Conservation (phyloP, 352 stramenopile species). For the Aphanomyces cochlioides region DNA sequence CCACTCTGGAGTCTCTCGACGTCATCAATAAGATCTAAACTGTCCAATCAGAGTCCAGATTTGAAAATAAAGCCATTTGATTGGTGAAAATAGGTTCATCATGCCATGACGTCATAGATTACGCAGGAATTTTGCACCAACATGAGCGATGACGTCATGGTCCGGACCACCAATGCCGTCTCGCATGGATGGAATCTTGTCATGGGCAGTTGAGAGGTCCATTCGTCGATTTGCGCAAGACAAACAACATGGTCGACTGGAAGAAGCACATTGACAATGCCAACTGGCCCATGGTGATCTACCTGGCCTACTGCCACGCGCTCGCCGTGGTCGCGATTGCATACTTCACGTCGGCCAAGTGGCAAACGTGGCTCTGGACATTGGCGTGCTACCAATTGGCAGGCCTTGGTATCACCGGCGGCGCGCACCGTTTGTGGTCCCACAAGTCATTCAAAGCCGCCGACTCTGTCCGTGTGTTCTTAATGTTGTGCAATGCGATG, state of each 20-base stretch:
- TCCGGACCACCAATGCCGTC: too few species aligned
- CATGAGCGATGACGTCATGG: too few species aligned
- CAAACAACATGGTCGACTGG: slow-evolving; percentile 5
- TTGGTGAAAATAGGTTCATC: background rate
- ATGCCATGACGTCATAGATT: too few species aligned
- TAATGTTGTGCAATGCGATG: slow-evolving; percentile 98
- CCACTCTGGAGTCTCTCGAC: too few species aligned
- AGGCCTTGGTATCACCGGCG: slow-evolving; percentile 97
- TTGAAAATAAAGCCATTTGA: background rate
- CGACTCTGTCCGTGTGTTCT: slow-evolving; percentile 86
- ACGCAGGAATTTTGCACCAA: too few species aligned
- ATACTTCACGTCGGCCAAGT: slow-evolving; percentile 75
- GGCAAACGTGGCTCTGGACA: slow-evolving; percentile 85
- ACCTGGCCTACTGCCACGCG: slow-evolving; percentile 92
- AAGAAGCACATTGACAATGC: slow-evolving; percentile 79
- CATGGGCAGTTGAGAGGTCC: too few species aligned
- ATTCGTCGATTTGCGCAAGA: too few species aligned
- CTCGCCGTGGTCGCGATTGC: slow-evolving; percentile 83
- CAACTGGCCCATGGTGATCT: slow-evolving; percentile 99
- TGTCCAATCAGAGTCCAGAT: background rate
- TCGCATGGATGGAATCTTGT: too few species aligned
- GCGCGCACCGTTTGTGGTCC: slow-evolving; percentile 96
- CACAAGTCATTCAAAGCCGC: slow-evolving; percentile 95
- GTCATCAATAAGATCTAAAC: too few species aligned
- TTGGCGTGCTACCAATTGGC: slow-evolving; percentile 93